A percentile compares a stretch with the other conserved stretches of the same genome.
Conservation (phyloP, 768 basidiomycete genomes). For the Mycena floridula region DNA sequence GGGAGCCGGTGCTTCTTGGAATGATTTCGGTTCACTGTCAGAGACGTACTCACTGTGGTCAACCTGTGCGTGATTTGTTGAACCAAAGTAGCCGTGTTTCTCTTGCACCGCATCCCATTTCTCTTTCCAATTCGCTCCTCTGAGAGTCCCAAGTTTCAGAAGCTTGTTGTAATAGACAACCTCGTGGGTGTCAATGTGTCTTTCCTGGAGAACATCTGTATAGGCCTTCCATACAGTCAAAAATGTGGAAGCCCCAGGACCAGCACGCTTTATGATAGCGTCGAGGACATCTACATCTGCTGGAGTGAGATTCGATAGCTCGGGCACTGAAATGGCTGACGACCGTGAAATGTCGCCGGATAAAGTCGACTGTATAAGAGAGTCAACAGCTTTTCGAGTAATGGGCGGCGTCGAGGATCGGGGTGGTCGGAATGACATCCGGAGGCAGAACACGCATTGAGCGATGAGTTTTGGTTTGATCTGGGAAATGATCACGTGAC, state of each 20-base stretch:
- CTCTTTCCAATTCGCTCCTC: constrained; percentile 73
- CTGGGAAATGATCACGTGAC: too few species aligned
- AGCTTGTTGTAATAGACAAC: constrained; percentile 78
- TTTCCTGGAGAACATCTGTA: constrained; percentile 68
- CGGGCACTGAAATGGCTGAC: constrained; percentile 32
- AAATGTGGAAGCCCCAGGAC: constrained; percentile 66
- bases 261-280: constrained; percentile 64
- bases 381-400: constrained; percentile 6
- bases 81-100: constrained; percentile 37
- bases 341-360: constrained; percentile 32
- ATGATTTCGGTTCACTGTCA: neutral
- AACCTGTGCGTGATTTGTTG: neutral
- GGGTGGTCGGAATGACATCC: constrained; percentile 42
- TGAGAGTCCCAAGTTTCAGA: constrained; percentile 76
- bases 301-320: constrained; percentile 44
- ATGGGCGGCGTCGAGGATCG: constrained; percentile 40
- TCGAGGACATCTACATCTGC: constrained; percentile 70
- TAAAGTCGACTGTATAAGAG: constrained; percentile 6
- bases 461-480: too few species aligned
- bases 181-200: constrained; percentile 74
- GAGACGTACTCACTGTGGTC: neutral
- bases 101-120: constrained; percentile 74
- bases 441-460: constrained; percentile 12
- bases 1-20: constrained; percentile 1
- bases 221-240: constrained; percentile 82